phyloP scores from a whole-genome alignment of 306 rosid genomes.

The Dalbergia oliveri region DNA sequence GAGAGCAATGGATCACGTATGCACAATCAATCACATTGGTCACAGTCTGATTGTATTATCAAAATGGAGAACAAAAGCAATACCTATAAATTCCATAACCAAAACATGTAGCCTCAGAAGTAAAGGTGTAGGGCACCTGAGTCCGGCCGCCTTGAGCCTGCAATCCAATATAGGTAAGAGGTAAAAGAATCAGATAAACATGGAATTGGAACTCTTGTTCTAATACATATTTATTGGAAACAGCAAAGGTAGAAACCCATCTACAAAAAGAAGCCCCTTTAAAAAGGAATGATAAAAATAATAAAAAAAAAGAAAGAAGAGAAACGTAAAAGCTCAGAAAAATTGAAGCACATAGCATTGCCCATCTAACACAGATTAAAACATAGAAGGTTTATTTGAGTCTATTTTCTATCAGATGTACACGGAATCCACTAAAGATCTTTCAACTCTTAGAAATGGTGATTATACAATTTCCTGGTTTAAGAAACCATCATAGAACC shows the following conservation, averaged over 20 bases:
- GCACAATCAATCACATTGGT: not conserved
- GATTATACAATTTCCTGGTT: conserved; percentile 1
- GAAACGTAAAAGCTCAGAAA: not conserved
- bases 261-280: conserved; percentile 2
- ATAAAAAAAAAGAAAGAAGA: too few relatives aligned
- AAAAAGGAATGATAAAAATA: not conserved
- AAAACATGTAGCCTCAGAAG: conserved; percentile 78
- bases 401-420: conserved; percentile 8
- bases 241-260: conserved; percentile 8
- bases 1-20: not conserved
- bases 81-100: conserved; percentile 97
- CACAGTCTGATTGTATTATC: conserved; percentile 1
- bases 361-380: not conserved
- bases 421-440: conserved; percentile 14
- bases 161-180: conserved; percentile 30
- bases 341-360: not conserved
- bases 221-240: conserved; percentile 10
- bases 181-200: conserved; percentile 22
- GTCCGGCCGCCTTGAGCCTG: conserved; percentile 89
- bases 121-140: conserved; percentile 77
- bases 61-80: conserved; percentile 27
- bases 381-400: not conserved
- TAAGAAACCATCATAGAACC: not conserved
- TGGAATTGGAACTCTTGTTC: conserved; percentile 19
- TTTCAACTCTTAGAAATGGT: not conserved